Evolutionary conservation across 2,329 filamentous ascomycete genomes (phyloP).

Genomic region (Paecilomyces variotii): DNA sequence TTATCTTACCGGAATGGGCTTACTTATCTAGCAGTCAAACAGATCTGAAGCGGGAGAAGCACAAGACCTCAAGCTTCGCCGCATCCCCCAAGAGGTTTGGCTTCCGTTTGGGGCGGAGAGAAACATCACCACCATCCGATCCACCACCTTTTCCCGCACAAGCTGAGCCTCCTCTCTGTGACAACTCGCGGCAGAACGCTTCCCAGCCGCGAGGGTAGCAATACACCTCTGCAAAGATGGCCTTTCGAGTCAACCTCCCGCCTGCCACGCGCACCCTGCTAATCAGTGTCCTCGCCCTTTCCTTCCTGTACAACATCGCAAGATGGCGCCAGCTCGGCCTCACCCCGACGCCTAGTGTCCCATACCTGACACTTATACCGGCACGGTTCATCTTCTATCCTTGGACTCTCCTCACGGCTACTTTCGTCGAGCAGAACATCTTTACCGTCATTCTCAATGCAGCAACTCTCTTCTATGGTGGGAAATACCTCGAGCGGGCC

Average conservation of each 20-base stretch:
- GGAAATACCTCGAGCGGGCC: slow-evolving; percentile 87
- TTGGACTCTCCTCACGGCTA: slow-evolving; percentile 82
- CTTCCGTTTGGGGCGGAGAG: slow-evolving; percentile 1
- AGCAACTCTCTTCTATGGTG: slow-evolving; percentile 79
- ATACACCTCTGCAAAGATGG: slow-evolving; percentile 49
- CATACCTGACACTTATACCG: slow-evolving; percentile 82
- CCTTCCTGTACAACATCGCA: slow-evolving; percentile 64
- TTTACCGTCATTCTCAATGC: slow-evolving; percentile 73
- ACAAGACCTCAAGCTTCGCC: slow-evolving; percentile 2
- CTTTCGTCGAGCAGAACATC: slow-evolving; percentile 87
- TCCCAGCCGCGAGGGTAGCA: slow-evolving; percentile 12
- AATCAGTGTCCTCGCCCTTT: slow-evolving; percentile 65
- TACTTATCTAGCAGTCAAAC: not conserved
- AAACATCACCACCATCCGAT: slow-evolving; percentile 1
- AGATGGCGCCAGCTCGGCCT: slow-evolving; percentile 60
- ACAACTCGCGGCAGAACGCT: slow-evolving; percentile 14
- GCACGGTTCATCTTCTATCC: slow-evolving; percentile 78
- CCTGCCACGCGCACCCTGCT: slow-evolving; percentile 81
- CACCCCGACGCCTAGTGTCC: slow-evolving; percentile 57
- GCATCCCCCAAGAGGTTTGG: not conserved
- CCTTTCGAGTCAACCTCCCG: slow-evolving; percentile 80
- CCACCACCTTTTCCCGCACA: slow-evolving; percentile 4
- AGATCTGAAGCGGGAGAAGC: not conserved
- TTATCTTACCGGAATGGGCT: too few relatives aligned
- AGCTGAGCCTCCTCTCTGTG: slow-evolving; percentile 7